Evolutionary conservation across 805 yeast genomes (phyloP).

Genomic region (Blastobotrys robertii): DNA sequence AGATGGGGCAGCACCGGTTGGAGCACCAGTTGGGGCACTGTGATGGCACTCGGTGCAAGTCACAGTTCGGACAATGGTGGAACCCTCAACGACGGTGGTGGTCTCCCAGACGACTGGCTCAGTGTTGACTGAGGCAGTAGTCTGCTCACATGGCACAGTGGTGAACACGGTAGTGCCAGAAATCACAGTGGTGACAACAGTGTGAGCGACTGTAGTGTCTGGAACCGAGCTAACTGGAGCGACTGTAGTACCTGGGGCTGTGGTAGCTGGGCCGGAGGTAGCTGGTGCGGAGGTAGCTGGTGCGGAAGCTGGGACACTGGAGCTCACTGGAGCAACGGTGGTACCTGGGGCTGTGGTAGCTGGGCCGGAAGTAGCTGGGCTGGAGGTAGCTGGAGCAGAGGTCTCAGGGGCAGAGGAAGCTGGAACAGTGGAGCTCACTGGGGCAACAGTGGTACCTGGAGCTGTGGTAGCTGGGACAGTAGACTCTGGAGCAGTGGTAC

Average conservation of each 20-base stretch:
- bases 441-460: conserved; percentile 1
- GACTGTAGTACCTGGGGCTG: conserved; percentile 1
- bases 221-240: neutral
- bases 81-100: no score
- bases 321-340: neutral
- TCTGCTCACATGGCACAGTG: neutral
- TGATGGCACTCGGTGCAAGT: no score
- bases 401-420: neutral
- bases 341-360: neutral
- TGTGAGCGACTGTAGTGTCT: neutral
- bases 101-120: no score
- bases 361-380: conserved; percentile 3
- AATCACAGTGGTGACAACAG: no score
- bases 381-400: conserved; percentile 1
- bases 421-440: conserved; percentile 3
- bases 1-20: neutral
- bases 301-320: neutral
- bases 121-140: neutral
- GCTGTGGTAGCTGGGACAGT: neutral
- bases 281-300: conserved; percentile 2
- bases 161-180: neutral
- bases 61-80: no score
- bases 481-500: neutral
- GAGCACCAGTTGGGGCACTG: conserved; percentile 4
- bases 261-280: neutral